phyloP scores from a whole-genome alignment of 2,329 filamentous ascomycete genomes.

The Diaporthe helianthi region DNA sequence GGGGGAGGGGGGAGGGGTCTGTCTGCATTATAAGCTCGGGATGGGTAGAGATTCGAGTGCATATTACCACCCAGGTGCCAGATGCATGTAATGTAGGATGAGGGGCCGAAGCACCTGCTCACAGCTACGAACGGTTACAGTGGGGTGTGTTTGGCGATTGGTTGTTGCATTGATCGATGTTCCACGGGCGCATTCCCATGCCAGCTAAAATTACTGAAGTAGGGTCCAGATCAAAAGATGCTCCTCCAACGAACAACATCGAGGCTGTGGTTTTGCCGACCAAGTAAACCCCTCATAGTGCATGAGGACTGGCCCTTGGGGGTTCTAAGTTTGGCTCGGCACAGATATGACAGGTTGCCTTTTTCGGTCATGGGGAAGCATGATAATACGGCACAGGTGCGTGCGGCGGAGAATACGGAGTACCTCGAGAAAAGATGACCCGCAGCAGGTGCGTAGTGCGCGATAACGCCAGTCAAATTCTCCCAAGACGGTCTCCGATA shows the following conservation, averaged over 20 bases:
- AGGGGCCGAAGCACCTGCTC: not conserved
- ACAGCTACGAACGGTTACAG: not conserved
- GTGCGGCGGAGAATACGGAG: not conserved
- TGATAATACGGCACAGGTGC: not conserved
- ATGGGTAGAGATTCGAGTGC: not conserved
- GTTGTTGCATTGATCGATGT: not conserved
- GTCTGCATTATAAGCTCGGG: slow-evolving; percentile 9
- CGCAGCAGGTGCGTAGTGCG: too few relatives aligned
- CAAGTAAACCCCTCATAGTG: not conserved
- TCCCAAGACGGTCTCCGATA: not conserved
- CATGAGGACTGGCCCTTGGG: not conserved
- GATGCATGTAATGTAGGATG: not conserved
- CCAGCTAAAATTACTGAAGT: not conserved
- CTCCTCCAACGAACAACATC: not conserved
- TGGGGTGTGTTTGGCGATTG: not conserved
- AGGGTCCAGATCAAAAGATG: not conserved
- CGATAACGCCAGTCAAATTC: not conserved
- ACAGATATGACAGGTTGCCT: not conserved
- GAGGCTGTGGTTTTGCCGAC: not conserved
- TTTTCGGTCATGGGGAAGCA: too few relatives aligned
- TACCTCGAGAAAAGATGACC: too few relatives aligned
- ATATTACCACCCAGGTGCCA: not conserved
- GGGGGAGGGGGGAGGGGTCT: not conserved
- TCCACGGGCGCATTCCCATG: too few relatives aligned
- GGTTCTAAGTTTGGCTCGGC: too few relatives aligned